A percentile compares a stretch with the other conserved stretches of the same genome.
Conservation (phyloP, 192 early-diverging fungal genomes). For the Mortierella antarctica region DNA sequence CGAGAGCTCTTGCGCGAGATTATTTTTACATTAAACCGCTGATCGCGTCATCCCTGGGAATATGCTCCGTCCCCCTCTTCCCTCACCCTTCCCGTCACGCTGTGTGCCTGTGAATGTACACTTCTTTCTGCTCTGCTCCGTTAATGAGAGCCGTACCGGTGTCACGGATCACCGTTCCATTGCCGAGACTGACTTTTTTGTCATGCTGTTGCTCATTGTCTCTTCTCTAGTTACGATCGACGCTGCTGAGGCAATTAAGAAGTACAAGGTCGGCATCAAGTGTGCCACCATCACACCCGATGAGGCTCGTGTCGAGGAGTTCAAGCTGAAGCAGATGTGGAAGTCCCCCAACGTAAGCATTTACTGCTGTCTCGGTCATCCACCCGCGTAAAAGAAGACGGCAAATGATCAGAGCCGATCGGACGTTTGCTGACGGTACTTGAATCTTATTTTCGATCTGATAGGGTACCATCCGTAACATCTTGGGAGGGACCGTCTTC, state of each 20-base stretch:
- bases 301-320: conserved; percentile 93
- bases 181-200: background rate
- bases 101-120: background rate
- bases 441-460: conserved; percentile 3
- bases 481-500: conserved; percentile 96
- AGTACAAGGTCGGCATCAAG: conserved; percentile 98
- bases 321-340: conserved; percentile 97
- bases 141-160: too few species aligned
- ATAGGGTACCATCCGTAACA: conserved; percentile 91
- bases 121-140: too few species aligned
- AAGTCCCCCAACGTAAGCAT: conserved; percentile 84
- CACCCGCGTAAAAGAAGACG: too few species aligned
- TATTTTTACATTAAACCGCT: too few species aligned
- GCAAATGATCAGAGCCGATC: too few species aligned
- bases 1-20: background rate
- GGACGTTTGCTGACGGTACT: background rate
- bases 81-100: background rate
- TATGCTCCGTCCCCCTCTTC: too few species aligned
- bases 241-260: conserved; percentile 93
- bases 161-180: background rate
- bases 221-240: conserved; percentile 80
- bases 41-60: conserved; percentile 23
- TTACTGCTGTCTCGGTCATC: background rate
- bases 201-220: background rate
- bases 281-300: conserved; percentile 99